Evolutionary conservation across 176 grass and related monocot genomes (phyloP).

Genomic region (Pontederia paniculata): DNA sequence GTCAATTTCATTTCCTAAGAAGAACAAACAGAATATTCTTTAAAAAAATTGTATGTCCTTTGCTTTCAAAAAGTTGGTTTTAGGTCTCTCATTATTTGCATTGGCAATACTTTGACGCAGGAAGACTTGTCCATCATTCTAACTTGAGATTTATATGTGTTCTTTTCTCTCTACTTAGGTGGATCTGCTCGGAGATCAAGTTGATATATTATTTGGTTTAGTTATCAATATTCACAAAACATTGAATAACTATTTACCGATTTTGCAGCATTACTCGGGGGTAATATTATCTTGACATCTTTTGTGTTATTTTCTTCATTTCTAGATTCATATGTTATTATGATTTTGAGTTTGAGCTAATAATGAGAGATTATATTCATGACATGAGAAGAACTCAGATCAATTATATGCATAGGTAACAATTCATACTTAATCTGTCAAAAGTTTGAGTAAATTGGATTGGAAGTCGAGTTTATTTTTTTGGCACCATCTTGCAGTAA

Average conservation of each 20-base stretch:
- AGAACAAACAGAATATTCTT: background rate
- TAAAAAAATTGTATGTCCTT: too few species aligned
- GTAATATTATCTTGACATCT: conserved; percentile 10
- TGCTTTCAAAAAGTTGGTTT: background rate
- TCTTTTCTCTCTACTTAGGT: conserved; percentile 26
- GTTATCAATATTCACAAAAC: conserved; percentile 32
- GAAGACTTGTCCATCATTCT: background rate
- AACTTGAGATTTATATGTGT: background rate
- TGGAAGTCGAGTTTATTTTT: too few species aligned
- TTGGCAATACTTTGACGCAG: conserved; percentile 1
- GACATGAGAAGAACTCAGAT: too few species aligned
- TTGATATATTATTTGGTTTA: conserved; percentile 42
- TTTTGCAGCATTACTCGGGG: conserved; percentile 32
- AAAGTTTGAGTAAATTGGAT: too few species aligned
- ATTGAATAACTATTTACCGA: conserved; percentile 32
- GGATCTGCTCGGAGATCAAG: conserved; percentile 60
- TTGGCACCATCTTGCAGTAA: too few species aligned
- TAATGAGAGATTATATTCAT: too few species aligned
- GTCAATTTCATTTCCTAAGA: background rate
- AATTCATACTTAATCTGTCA: too few species aligned
- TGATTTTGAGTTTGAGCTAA: too few species aligned
- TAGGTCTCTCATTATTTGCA: background rate
- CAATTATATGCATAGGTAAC: too few species aligned
- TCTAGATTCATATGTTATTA: too few species aligned
- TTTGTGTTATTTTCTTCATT: too few species aligned